Conservation (phyloP, 345 rosid genomes). For the Ailanthus altissimus region DNA sequence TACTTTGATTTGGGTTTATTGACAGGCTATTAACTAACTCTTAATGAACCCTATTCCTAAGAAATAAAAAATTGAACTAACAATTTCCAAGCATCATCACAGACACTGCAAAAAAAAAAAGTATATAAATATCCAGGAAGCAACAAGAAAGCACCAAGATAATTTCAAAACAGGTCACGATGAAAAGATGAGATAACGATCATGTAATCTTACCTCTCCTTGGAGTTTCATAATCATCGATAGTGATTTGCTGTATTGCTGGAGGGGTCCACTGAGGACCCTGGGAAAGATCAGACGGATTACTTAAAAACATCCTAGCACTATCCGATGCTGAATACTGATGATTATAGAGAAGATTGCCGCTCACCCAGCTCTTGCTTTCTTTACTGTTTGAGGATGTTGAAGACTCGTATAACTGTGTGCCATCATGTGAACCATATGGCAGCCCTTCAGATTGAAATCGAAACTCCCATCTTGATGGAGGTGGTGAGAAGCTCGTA, state of each 20-base stretch:
- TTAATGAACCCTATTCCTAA: not conserved
- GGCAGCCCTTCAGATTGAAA: conserved; percentile 46
- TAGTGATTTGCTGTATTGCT: conserved; percentile 46
- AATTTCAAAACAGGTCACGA: not conserved
- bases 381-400: conserved; percentile 58
- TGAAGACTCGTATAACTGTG: conserved; percentile 49
- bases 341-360: conserved; percentile 33
- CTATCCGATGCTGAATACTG: conserved; percentile 42
- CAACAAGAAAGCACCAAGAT: not conserved
- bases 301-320: conserved; percentile 37
- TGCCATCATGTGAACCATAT: conserved; percentile 36
- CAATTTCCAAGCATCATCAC: not conserved
- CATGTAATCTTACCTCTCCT: conserved; percentile 40
- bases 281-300: conserved; percentile 47
- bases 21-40: not conserved
- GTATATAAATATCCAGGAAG: not conserved
- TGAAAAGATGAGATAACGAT: not conserved
- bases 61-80: not conserved
- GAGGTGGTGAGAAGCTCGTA: conserved; percentile 60
- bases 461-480: conserved; percentile 54
- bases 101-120: not conserved
- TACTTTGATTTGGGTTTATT: not conserved
- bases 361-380: conserved; percentile 45
- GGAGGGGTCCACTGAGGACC: conserved; percentile 64
- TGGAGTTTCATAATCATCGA: conserved; percentile 42